Conservation (phyloP, 2,329 filamentous ascomycete species). For the Aspergillus carbonarius region DNA sequence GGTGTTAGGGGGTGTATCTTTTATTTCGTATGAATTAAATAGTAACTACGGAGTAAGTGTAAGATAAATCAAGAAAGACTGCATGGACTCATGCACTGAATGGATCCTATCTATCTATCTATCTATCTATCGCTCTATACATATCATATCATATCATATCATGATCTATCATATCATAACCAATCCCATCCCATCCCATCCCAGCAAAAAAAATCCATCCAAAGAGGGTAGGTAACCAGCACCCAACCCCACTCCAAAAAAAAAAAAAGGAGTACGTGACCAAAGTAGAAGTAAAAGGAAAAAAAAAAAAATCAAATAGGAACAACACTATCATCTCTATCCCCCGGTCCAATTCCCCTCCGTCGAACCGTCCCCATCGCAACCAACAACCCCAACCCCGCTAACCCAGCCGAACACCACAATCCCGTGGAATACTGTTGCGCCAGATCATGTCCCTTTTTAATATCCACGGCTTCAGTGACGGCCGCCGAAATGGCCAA, state of each 20-base stretch:
- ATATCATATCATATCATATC: not conserved
- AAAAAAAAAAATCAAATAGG: conserved; percentile 7
- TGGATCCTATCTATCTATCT: no score
- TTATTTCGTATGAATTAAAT: no score
- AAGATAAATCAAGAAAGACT: no score
- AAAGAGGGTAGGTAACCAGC: no score
- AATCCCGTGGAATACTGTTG: conserved; percentile 43
- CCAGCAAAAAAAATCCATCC: no score
- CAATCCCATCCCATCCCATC: not conserved
- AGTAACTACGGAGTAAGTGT: no score
- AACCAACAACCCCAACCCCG: conserved; percentile 34
- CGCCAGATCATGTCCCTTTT: conserved; percentile 32
- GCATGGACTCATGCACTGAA: no score
- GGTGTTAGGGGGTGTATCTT: no score
- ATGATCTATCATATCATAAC: not conserved
- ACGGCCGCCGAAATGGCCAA: conserved; percentile 43
- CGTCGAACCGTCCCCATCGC: conserved; percentile 8
- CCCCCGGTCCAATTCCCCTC: conserved; percentile 9
- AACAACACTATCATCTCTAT: conserved; percentile 5
- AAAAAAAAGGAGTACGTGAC: no score
- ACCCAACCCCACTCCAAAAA: not conserved
- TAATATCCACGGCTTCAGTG: conserved; percentile 39
- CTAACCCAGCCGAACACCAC: conserved; percentile 45
- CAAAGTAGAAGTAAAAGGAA: no score
- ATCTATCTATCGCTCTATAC: not conserved